Percentiles rank a stretch among this genome's conserved stretches.
Evolutionary conservation across 805 yeast genomes (phyloP).

Genomic region (Cyberlindnera xylosilytica): DNA sequence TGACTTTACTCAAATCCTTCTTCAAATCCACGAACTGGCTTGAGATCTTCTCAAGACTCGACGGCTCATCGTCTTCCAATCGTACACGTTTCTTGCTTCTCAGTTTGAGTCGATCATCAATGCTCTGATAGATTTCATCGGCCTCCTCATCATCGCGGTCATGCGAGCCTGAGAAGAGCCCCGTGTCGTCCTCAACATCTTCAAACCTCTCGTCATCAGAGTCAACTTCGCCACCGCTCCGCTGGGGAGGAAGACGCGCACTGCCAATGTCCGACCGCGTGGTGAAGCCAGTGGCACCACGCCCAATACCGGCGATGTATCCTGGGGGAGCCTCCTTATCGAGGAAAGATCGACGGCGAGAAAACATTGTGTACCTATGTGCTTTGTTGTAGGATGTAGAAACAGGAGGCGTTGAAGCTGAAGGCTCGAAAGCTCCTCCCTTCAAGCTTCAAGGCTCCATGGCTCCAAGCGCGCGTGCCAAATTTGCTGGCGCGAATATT

Average conservation of each 20-base stretch:
- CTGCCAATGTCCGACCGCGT: conserved; percentile 76
- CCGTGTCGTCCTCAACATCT: conserved; percentile 29
- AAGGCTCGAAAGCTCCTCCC: no score
- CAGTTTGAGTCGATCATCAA: conserved; percentile 54
- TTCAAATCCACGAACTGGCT: conserved; percentile 70
- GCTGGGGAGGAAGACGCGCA: conserved; percentile 33
- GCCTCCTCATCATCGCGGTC: conserved; percentile 73
- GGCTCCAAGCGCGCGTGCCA: neutral
- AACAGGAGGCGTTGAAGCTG: no score
- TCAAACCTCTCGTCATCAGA: conserved; percentile 16
- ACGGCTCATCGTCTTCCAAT: conserved; percentile 29
- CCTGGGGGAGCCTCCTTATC: conserved; percentile 88
- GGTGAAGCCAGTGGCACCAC: conserved; percentile 94
- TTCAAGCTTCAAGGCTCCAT: no score
- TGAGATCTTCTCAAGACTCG: conserved; percentile 32
- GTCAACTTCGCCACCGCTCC: conserved; percentile 26
- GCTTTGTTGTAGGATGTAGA: no score
- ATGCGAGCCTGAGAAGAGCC: conserved; percentile 31
- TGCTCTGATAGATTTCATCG: conserved; percentile 57
- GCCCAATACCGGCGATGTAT: conserved; percentile 86
- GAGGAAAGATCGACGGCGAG: conserved; percentile 43
- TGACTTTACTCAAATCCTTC: conserved; percentile 51
- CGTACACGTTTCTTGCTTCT: conserved; percentile 26
- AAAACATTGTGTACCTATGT: conserved; percentile 2
- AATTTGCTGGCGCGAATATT: neutral